These are phyloP conservation scores for Penicillium pancosmium DNA, from an alignment of 495 filamentous ascomycete species.

Conservation along the genomic window DNA sequence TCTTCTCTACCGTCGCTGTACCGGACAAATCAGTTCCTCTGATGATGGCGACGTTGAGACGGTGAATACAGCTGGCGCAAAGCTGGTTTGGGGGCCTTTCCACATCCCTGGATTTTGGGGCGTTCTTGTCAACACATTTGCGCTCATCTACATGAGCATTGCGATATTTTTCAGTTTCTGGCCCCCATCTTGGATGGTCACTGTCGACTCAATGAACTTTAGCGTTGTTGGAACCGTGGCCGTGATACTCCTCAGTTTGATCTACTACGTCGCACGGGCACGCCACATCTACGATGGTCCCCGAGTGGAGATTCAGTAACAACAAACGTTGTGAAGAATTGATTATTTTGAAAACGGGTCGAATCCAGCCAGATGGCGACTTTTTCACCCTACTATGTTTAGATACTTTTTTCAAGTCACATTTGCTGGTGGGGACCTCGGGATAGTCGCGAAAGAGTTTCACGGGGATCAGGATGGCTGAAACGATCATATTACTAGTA, in stretches of 20 bases:
- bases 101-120: conserved; percentile 34
- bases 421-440: too few relatives aligned
- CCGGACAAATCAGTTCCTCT: conserved; percentile 32
- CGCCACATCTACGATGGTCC: conserved; percentile 48
- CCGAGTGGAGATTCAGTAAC: conserved; percentile 37
- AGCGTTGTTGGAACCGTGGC: conserved; percentile 46
- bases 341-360: too few relatives aligned
- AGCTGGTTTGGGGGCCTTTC: conserved; percentile 46
- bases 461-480: too few relatives aligned
- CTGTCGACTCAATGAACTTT: conserved; percentile 46
- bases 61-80: conserved; percentile 32
- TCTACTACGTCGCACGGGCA: conserved; percentile 49
- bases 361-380: too few relatives aligned
- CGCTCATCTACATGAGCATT: conserved; percentile 49
- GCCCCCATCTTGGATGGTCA: conserved; percentile 39
- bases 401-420: too few relatives aligned
- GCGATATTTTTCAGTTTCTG: conserved; percentile 57
- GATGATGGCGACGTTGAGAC: conserved; percentile 21
- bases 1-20: conserved; percentile 51
- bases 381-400: too few relatives aligned
- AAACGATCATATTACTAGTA: too few relatives aligned
- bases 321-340: not conserved
- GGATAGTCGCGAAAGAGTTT: too few relatives aligned
- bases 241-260: conserved; percentile 44
- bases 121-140: conserved; percentile 29